Base-by-base conservation (phyloP, 2,329 filamentous ascomycete species). In the Paramyrothecium sp. region DNA sequence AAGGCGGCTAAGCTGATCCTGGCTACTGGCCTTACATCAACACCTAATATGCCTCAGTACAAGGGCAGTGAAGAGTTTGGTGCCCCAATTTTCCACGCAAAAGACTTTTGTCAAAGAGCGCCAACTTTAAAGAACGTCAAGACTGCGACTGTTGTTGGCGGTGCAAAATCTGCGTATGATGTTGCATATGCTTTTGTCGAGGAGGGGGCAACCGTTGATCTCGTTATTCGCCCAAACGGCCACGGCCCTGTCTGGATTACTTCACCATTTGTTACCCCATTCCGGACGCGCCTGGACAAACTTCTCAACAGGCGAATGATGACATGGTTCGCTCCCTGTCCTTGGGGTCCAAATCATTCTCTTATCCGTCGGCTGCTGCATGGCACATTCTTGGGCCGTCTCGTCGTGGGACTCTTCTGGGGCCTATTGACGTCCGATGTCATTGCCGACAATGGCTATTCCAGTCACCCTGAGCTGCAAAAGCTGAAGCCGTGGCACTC, bases 301-400 rank as follows among this genome's bases (percentile, higher is more conserved):
- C 75, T 90, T 1, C 63, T 65, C 2, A 68, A 65, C 55, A 67
- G 81, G 1, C 81, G 88, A 0, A 79, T 87, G 58, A 70, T 90
- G 54, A 85, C 82, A 2, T 89, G 85, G 82, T 82, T 90, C 68
- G 84, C 80, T 50, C 87, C 88, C 0, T 89, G 86, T 63, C 79
- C 83, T 4, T 90, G 85, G 84, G 86, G 84, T 2, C 83, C 84
- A 61, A 84, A 82, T 1, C 83, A 76, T 55, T 74, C 77, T 3
- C 73, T 69, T 41, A 69, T 80, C 0, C 75, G 81, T 13, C 68
- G 67, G 10, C 80, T 83, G 57, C 68, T 86, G 26, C 82, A 86
- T 56, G 72, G 76, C 3, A 86, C 79, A 0, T 69, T 69, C 54
- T 56, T 84, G 2, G 83, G 83, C 3, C 74, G 80, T 4, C 74